Evolutionary conservation across 169 alveolate species (phyloP).

Genomic region (Plasmodium berghei): DNA sequence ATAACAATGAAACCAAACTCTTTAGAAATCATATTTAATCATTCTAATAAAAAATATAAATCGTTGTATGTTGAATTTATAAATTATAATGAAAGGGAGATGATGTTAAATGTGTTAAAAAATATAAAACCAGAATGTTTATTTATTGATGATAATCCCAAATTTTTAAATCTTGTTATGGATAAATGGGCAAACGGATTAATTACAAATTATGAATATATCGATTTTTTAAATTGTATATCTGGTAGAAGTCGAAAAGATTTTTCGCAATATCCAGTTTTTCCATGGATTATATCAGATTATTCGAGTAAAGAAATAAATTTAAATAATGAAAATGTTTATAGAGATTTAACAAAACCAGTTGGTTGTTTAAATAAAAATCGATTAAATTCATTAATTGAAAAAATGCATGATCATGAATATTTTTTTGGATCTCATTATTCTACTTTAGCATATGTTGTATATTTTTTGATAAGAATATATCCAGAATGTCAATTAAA

Average conservation of each 20-base stretch:
- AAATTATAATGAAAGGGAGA: constrained; percentile 82
- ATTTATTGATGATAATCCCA: constrained; percentile 81
- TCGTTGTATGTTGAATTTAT: constrained; percentile 87
- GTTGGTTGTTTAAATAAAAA: constrained; percentile 92
- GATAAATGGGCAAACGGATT: constrained; percentile 93
- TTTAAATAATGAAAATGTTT: constrained; percentile 81
- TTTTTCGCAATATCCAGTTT: constrained; percentile 96
- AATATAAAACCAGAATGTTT: constrained; percentile 78
- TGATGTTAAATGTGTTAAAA: constrained; percentile 78
- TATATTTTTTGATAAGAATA: constrained; percentile 94
- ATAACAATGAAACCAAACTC: constrained; percentile 86
- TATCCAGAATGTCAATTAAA: constrained; percentile 96
- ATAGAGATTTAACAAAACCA: constrained; percentile 93
- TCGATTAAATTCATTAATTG: constrained; percentile 86
- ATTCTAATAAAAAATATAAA: constrained; percentile 81
- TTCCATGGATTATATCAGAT: constrained; percentile 96
- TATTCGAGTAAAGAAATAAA: constrained; percentile 84
- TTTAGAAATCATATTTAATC: constrained; percentile 88
- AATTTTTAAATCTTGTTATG: constrained; percentile 82
- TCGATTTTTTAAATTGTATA: constrained; percentile 93
- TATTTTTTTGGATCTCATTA: constrained; percentile 97
- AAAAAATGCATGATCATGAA: constrained; percentile 87
- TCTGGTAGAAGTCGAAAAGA: constrained; percentile 95
- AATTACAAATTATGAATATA: constrained; percentile 94
- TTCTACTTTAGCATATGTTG: constrained; percentile 97